Evolutionary conservation across 768 basidiomycete species (phyloP), one percentile per base, ranked within the genome.

Genomic region (Lentinula lateritia): DNA sequence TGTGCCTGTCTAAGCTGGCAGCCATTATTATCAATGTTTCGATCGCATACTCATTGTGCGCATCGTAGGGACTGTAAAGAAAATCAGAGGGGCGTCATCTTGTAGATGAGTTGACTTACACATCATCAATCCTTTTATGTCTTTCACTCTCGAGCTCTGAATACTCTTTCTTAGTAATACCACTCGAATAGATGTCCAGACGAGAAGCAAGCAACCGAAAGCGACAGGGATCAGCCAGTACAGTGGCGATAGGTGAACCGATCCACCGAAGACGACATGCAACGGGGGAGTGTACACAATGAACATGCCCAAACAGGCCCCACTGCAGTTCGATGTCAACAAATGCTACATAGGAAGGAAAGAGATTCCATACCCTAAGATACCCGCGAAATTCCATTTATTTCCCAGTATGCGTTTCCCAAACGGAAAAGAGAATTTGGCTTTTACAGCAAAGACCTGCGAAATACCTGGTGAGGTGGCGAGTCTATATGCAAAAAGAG

Each of bases 51-150:
- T 84, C 83, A 84, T 82, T 7, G 83, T 85, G 56, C 83, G 72
- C 83, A 85, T 85, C 10, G 84, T 85, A 28, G 84, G 84, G 81
- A 84, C 84, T 85, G 59, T 13, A 55, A 64, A 61, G 46, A 50
- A 6, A 50, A 36, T 15, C 4, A 16, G 23, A 60, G 20, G 36
- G 35, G 0, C 58, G 55, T 69, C 61, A 71, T 60, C 18, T 15
- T 58, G 28, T 48, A 5, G 42, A n/a, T 50, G 50, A 28, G 28
- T 53, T 15, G 23, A 81, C 86, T 66, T 76, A 87, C 86, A 86
- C 87, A 89, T 88, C 83, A 83, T 83, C 36, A 89, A 71, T 2
- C 86, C 86, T 62, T 80, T 82, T 65, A 88, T 86, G 70, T 86
- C 84, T 66, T 84, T 85, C 42, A 87, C 86, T 63, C 75, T 79